Base-by-base conservation (phyloP, 129 eudicot species). In the Saposhnikovia divaricata region DNA sequence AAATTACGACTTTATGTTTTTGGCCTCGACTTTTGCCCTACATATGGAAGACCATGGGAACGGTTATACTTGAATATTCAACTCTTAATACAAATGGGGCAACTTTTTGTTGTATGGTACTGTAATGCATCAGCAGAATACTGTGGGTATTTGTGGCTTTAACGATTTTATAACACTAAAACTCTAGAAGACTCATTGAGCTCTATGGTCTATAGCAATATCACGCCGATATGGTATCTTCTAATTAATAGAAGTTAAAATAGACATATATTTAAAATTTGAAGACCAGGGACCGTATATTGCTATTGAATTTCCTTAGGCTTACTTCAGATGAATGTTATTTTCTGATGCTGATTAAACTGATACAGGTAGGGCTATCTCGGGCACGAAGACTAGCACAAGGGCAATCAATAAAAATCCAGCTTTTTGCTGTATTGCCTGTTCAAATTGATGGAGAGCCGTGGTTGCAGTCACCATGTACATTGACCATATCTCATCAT, bases 391-490 rank as follows among this genome's bases (percentile, higher is more conserved):
- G 98, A 88, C 91, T 96, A 77, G 99, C 99, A 43, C 99, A 96
- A 76, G 99, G 99, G 40, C 91, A 83, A 82, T 80, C 77, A 16
- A 90, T 96, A 18, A 96, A 92, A 87, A 96, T 96, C 73, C 99
- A 96, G 83, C 90, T 96, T 78, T 91, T 88, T 81, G 95, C 91
- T 82, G 86, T 88, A 50, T 87, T 96, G 74, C 99, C 99, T 57
- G 99, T 96, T 78, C 99, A 96, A 84, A 84, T 96, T 75, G 99
- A 96, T 47, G 99, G 99, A 74, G 98, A 96, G 84, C 99, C 99
- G 23, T 96, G 98, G 98, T 80, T 88, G 84, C 99, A 96, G 85
- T 81, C 84, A 80, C 97, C 99, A 27, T 90, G 99, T 85, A 92
- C 98, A 72, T 81, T 96, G 78, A 80, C 88, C 82, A 92, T 96